Evolutionary conservation across 805 yeast species (phyloP).

Genomic region (Schwanniomyces polymorphus): DNA sequence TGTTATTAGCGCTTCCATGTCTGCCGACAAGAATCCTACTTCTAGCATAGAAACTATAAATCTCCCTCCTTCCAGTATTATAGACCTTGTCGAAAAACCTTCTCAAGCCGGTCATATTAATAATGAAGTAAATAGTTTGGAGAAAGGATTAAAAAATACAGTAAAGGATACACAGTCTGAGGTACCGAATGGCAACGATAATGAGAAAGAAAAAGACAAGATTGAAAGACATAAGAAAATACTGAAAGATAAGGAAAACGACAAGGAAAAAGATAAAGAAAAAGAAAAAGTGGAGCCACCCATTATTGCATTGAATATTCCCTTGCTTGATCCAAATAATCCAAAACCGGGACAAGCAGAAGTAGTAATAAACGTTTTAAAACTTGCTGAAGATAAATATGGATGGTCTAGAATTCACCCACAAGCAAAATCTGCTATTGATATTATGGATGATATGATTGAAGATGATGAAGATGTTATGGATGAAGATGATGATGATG

Average conservation of each 20-base stretch:
- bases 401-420: constrained; percentile 78
- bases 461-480: constrained; percentile 31
- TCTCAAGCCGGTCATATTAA: not conserved
- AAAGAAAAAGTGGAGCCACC: constrained; percentile 33
- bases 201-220: constrained; percentile 5
- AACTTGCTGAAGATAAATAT: constrained; percentile 78
- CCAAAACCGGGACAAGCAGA: constrained; percentile 60
- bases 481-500: constrained; percentile 27
- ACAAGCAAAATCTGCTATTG: constrained; percentile 57
- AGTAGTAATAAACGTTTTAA: constrained; percentile 68
- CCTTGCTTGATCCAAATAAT: constrained; percentile 44
- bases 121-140: not conserved
- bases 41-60: constrained; percentile 10
- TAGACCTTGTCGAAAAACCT: constrained; percentile 8
- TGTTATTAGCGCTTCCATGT: constrained; percentile 13
- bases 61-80: constrained; percentile 21
- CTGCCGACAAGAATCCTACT: constrained; percentile 13
- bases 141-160: not conserved
- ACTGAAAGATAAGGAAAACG: constrained; percentile 10
- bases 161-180: constrained; percentile 7
- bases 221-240: constrained; percentile 8
- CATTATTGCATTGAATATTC: constrained; percentile 56
- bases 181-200: constrained; percentile 9
- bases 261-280: constrained; percentile 11
- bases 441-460: constrained; percentile 41